phyloP scores from a whole-genome alignment of 2,329 filamentous ascomycete species.

The Dactylellina haptotyla region DNA sequence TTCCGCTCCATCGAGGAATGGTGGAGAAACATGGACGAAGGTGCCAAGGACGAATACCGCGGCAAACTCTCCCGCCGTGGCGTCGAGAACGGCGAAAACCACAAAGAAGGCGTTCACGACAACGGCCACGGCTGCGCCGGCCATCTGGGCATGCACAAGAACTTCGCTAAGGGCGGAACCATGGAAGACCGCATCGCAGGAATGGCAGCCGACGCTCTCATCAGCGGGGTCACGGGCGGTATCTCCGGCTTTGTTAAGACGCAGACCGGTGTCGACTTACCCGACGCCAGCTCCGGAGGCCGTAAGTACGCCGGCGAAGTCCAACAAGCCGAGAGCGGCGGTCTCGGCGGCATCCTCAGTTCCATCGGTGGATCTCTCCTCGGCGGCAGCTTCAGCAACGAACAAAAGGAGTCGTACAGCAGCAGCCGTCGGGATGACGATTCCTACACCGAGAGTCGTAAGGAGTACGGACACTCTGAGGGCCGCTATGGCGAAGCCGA shows the following conservation, averaged over 20 bases:
- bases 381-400: constrained; percentile 67
- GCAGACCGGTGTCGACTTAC: constrained; percentile 56
- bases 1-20: constrained; percentile 82
- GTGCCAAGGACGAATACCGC: constrained; percentile 74
- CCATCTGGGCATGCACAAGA: constrained; percentile 72
- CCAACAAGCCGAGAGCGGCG: constrained; percentile 67
- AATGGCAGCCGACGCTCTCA: constrained; percentile 61
- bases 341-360: constrained; percentile 75
- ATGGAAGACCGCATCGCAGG: constrained; percentile 70
- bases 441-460: constrained; percentile 70
- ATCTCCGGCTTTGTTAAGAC: constrained; percentile 60
- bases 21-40: constrained; percentile 76
- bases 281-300: constrained; percentile 49
- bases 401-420: constrained; percentile 64
- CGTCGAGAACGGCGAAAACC: constrained; percentile 80
- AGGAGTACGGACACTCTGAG: constrained; percentile 70
- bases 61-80: constrained; percentile 80
- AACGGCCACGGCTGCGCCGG: constrained; percentile 87
- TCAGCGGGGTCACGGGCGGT: constrained; percentile 56
- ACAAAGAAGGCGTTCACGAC: constrained; percentile 85
- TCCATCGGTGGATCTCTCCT: constrained; percentile 75
- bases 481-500: constrained; percentile 71
- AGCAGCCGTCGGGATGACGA: constrained; percentile 69
- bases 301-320: constrained; percentile 63
- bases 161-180: constrained; percentile 68